These are phyloP conservation scores for Boletus huronensis DNA, from an alignment of 768 basidiomycete species.

Conservation along the genomic window DNA sequence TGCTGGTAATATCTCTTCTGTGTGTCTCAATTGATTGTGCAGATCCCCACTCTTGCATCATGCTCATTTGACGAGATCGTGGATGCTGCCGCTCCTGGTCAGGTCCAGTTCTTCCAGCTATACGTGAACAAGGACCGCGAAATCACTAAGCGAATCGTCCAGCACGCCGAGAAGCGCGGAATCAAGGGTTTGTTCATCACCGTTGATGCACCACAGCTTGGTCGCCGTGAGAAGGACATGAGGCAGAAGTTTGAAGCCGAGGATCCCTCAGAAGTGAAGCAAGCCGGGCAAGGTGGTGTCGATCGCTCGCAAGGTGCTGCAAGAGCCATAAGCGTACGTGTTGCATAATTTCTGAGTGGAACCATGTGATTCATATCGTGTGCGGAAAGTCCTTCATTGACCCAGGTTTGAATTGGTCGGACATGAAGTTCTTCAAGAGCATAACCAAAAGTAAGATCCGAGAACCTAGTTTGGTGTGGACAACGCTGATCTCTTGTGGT, in stretches of 20 bases:
- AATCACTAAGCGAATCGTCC: constrained; percentile 81
- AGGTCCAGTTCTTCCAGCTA: constrained; percentile 85
- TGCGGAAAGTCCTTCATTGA: constrained; percentile 83
- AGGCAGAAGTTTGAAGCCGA: constrained; percentile 91
- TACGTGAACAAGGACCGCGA: constrained; percentile 87
- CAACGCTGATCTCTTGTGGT: constrained; percentile 1
- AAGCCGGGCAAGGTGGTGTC: constrained; percentile 49
- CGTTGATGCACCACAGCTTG: constrained; percentile 95
- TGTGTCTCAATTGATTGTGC: not conserved
- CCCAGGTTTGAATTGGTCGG: constrained; percentile 77
- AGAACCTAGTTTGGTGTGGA: constrained; percentile 5
- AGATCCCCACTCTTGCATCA: constrained; percentile 95
- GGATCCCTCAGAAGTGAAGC: constrained; percentile 38
- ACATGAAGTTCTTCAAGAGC: constrained; percentile 64
- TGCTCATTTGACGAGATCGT: constrained; percentile 96
- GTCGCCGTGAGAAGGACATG: constrained; percentile 95
- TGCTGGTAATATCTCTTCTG: not conserved
- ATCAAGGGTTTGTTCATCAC: constrained; percentile 95
- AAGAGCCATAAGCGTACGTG: constrained; percentile 79
- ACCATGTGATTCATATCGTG: not conserved
- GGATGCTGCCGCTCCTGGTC: constrained; percentile 76
- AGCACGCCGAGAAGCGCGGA: constrained; percentile 87
- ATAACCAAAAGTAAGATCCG: constrained; percentile 58
- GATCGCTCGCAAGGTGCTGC: constrained; percentile 91
- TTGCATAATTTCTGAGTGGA: not conserved